These are phyloP conservation scores for Rhizopus sp. DNA, from an alignment of 371 early-diverging fungal genomes.

Conservation along the genomic window DNA sequence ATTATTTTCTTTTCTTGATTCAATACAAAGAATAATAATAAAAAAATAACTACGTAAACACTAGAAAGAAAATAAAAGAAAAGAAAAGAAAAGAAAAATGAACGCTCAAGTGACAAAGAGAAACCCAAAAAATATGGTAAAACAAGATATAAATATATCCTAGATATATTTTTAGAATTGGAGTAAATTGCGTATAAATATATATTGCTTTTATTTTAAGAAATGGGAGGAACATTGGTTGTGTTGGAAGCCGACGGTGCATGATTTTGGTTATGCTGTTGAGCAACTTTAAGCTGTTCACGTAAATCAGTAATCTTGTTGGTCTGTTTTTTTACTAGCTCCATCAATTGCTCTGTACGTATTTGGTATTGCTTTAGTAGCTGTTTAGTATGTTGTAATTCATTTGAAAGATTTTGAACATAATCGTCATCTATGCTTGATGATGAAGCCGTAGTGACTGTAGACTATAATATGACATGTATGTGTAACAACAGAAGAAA, in stretches of 20 bases:
- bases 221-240: neutral
- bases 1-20: too few relatives aligned
- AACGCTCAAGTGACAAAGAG: too few relatives aligned
- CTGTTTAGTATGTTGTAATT: conserved; percentile 26
- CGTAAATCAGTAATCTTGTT: conserved; percentile 28
- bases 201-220: neutral
- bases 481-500: conserved; percentile 7
- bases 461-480: neutral
- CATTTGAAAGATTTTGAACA: conserved; percentile 23
- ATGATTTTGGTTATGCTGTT: neutral
- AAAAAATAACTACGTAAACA: too few relatives aligned
- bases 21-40: too few relatives aligned
- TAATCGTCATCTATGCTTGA: conserved; percentile 19
- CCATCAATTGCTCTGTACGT: conserved; percentile 31
- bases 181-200: neutral
- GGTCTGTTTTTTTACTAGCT: conserved; percentile 29
- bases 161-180: too few relatives aligned
- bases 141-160: too few relatives aligned
- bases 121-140: too few relatives aligned
- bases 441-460: conserved; percentile 4
- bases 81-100: too few relatives aligned
- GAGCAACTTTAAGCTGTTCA: conserved; percentile 18
- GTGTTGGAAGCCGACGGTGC: neutral
- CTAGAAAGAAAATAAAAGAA: too few relatives aligned
- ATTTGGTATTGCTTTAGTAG: conserved; percentile 25